These are phyloP conservation scores for Schwanniomyces occidentalis DNA, from an alignment of 805 yeast genomes.

Conservation along the genomic window DNA sequence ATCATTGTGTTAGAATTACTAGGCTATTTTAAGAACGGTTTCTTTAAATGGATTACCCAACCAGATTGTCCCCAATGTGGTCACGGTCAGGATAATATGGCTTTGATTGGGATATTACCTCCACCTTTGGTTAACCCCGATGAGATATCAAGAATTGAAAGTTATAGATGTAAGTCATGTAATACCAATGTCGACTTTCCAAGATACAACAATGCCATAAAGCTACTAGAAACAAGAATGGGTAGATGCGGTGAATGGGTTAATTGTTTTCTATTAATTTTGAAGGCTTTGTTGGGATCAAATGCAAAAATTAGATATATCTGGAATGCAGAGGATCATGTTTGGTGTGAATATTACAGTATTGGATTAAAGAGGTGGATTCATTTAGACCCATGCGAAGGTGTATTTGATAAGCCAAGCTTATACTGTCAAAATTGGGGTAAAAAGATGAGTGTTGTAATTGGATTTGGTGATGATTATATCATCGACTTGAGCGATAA, in stretches of 20 bases:
- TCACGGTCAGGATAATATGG: slow-evolving; percentile 37
- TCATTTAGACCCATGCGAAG: slow-evolving; percentile 88
- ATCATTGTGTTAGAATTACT: slow-evolving; percentile 33
- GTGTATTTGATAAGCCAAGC: slow-evolving; percentile 76
- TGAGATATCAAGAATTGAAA: slow-evolving; percentile 59
- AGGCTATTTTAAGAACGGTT: slow-evolving; percentile 63
- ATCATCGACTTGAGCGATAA: slow-evolving; percentile 68
- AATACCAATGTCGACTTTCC: slow-evolving; percentile 57
- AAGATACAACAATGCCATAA: slow-evolving; percentile 68
- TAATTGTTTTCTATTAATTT: slow-evolving; percentile 70
- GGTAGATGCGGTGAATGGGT: slow-evolving; percentile 99
- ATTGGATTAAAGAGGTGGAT: slow-evolving; percentile 65
- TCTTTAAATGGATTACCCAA: slow-evolving; percentile 80
- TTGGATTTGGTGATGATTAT: slow-evolving; percentile 67
- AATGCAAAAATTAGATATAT: slow-evolving; percentile 53
- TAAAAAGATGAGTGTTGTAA: slow-evolving; percentile 84
- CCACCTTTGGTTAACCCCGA: slow-evolving; percentile 39
- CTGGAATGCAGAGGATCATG: slow-evolving; percentile 93
- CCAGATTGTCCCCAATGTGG: slow-evolving; percentile 62
- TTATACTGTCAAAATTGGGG: slow-evolving; percentile 88
- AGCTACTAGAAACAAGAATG: slow-evolving; percentile 55
- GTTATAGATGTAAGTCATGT: slow-evolving; percentile 62
- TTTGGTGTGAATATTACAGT: slow-evolving; percentile 92
- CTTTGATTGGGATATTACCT: slow-evolving; percentile 32
- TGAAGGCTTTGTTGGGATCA: slow-evolving; percentile 59